Evolutionary conservation across 2,329 filamentous ascomycete genomes (phyloP).

Genomic region (Cryphonectria japonica): DNA sequence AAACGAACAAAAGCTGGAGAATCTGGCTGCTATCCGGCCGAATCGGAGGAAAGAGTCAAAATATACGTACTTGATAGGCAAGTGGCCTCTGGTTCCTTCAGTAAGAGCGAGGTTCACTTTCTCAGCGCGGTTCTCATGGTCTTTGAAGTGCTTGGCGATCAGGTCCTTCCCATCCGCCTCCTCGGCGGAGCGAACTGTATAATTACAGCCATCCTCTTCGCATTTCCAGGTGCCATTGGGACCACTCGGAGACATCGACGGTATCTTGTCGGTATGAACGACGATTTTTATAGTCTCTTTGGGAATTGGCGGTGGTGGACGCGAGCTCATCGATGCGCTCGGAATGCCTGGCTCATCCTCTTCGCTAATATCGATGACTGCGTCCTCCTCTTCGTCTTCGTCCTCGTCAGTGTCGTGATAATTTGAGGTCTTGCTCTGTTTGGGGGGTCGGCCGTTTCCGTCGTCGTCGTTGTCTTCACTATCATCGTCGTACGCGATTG

Average conservation of each 20-base stretch:
- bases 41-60: slow-evolving; percentile 33
- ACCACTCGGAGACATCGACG: slow-evolving; percentile 54
- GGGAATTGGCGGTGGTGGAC: slow-evolving; percentile 31
- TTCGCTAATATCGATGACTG: slow-evolving; percentile 31
- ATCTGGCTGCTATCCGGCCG: not conserved
- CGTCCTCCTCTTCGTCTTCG: slow-evolving; percentile 19
- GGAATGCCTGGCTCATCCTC: slow-evolving; percentile 19
- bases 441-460: slow-evolving; percentile 40
- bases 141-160: slow-evolving; percentile 63
- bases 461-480: slow-evolving; percentile 38
- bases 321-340: slow-evolving; percentile 14
- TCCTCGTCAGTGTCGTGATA: slow-evolving; percentile 40
- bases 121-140: slow-evolving; percentile 61
- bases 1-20: not conserved
- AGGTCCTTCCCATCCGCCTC: slow-evolving; percentile 56
- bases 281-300: slow-evolving; percentile 46
- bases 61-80: slow-evolving; percentile 59
- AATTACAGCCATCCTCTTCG: slow-evolving; percentile 64
- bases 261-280: slow-evolving; percentile 54
- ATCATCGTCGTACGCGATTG: slow-evolving; percentile 40
- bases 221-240: slow-evolving; percentile 70
- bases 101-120: slow-evolving; percentile 57
- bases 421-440: slow-evolving; percentile 42
- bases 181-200: slow-evolving; percentile 66
- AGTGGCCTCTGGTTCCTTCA: slow-evolving; percentile 57